phyloP scores from a whole-genome alignment of 768 basidiomycete species.

The Rickenella mellea region DNA sequence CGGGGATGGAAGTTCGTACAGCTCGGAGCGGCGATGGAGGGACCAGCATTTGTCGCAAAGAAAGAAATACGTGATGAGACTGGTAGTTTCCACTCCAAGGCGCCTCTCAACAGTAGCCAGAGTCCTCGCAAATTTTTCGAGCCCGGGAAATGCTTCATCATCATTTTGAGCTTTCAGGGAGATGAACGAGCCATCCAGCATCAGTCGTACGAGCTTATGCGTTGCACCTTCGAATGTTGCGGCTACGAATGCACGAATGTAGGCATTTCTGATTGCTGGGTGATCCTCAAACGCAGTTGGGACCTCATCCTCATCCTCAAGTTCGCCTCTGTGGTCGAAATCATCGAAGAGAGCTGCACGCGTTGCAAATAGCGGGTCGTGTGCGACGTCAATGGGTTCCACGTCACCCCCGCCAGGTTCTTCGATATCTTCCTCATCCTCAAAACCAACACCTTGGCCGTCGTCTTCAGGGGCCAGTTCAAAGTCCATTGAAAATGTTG shows the following conservation, averaged over 20 bases:
- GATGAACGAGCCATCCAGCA: slow-evolving; percentile 6
- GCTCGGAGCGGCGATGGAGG: slow-evolving; percentile 9
- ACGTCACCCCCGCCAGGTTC: no score
- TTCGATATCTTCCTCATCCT: no score
- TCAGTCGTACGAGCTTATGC: background rate
- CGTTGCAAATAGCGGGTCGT: no score
- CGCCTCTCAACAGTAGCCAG: slow-evolving; percentile 13
- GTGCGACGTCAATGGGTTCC: no score
- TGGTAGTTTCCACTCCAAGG: slow-evolving; percentile 12
- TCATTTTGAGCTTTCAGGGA: slow-evolving; percentile 1
- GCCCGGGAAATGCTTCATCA: slow-evolving; percentile 3
- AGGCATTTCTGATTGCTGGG: slow-evolving; percentile 14
- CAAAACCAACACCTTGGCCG: no score
- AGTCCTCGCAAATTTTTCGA: slow-evolving; percentile 12
- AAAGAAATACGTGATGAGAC: slow-evolving; percentile 12
- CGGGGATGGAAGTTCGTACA: background rate
- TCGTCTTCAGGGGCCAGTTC: no score
- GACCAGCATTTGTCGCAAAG: slow-evolving; percentile 15
- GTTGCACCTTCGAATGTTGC: slow-evolving; percentile 12
- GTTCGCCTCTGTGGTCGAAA: no score
- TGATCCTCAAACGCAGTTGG: slow-evolving; percentile 16
- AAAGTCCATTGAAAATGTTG: no score
- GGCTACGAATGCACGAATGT: slow-evolving; percentile 13
- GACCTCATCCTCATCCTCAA: slow-evolving; percentile 2
- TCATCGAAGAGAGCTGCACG: no score